Base-by-base conservation (phyloP, 345 rosid genomes). In the Eucalyptus guilfoylei region DNA sequence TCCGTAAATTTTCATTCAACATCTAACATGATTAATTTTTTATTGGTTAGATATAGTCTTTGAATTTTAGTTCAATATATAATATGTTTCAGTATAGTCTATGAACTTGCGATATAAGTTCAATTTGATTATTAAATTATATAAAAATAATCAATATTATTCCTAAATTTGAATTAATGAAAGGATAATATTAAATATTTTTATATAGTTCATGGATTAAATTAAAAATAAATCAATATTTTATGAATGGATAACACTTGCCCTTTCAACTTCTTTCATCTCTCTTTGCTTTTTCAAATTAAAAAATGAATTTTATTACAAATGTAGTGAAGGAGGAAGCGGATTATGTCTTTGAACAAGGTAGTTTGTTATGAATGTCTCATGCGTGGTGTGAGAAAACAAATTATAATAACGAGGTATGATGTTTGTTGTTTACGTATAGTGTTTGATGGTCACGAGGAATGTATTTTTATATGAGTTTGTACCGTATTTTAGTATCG, bases 11-110 rank as follows among this genome's bases (percentile, higher is more conserved):
- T 62, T 28, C 32, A 28, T 30, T 13, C n/a, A 13, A 28, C 4
- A 6, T 30, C 4, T 30, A 30, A 62, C 8, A 12, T 13, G 69
- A 3, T 62, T 62, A 28, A 60, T 6, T 62, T 30, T 62, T 62
- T 0, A 6, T 30, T 28, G 2, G 2, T 62, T 30, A 0, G 7
- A 28, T 6, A 1, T 5, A 11, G 8, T 28, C 2, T 60, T 26
- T 10, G 1, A 58, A 58, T 4, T 24, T 10, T 58, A 58, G 6
- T 11, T 0, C 6, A 58, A 58, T 58, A 58, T 11, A 9, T 58
- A 60, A 60, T 60, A 12, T 28, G 1, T 12, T 60, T 12, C 1
- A 3, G 2, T 60, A 13, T 28, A 12, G 32, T 60, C 14, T 0
- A 2, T 60, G 40, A 37, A 37, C 40, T 37, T 37, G 40, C 40